Base-by-base conservation (phyloP, 192 early-diverging fungal species). In the Coemansia umbellata region DNA sequence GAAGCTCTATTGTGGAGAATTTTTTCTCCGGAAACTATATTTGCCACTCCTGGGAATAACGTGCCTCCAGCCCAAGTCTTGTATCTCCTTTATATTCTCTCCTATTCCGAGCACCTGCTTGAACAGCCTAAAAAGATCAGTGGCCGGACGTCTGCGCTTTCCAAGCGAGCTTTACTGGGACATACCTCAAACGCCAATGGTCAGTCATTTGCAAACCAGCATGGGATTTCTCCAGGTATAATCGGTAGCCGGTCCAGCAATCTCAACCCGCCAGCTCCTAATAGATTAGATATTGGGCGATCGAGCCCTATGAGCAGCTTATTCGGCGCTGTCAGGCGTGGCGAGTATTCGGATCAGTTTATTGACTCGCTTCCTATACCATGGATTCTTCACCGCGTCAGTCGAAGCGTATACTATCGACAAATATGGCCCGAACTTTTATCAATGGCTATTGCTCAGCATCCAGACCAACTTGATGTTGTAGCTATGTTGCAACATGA, bases 291-390 rank as follows among this genome's bases (percentile, higher is more conserved):
- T 19, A 39, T 10, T 10, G 31, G 33, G 22, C n/a, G 28, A 10
- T n/a, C 52, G 21, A 55, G 53, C 23, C 59, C 48, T n/a, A 41
- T 42, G 4, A 18, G 33, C 21, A 28, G n/a, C 26, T 22, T 22
- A 8, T 22, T 27, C 13, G 60, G 45, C 10, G 26, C 32, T 10
- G 31, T 51, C 22, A 27, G 35, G 15, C 55, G 60, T 30, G 54
- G 53, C 31, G 66, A 64, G 21, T 79, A 79, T 49, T 74, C 77
- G 3, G 71, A 74, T 21, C 61, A 70, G 48, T 51, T 79, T n/a
- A 30, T 79, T 11, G 77, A 79, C 42, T 41, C 47, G 23, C 48
- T 79, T 8, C 71, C 77, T 3, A 53, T 79, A 1, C 40, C 61
- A 8, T 68, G 60, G 61, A 63, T 79, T 13, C 57, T 79, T 17